Conservation (phyloP, 2,329 filamentous ascomycete species). For the Penicillium aurantiogriseum region DNA sequence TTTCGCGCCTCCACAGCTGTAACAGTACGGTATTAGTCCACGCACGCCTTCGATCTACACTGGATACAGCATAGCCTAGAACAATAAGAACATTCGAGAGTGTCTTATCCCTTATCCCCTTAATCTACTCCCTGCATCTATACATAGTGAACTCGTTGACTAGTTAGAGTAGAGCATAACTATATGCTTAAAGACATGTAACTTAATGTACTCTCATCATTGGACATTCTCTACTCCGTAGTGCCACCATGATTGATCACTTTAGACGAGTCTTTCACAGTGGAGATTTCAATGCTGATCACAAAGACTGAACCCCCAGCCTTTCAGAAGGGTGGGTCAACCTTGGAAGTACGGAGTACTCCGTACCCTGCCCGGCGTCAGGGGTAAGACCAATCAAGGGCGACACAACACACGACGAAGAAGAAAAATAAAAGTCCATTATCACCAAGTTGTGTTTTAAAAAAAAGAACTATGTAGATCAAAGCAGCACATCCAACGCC, state of each 20-base stretch:
- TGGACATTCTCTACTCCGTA: not conserved
- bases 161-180: too few relatives aligned
- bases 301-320: not conserved
- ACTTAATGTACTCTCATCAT: not conserved
- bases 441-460: not conserved
- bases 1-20: not conserved
- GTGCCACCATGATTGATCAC: not conserved
- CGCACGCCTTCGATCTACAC: constrained; percentile 1
- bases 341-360: too few relatives aligned
- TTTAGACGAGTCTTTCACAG: not conserved
- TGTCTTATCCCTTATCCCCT: not conserved
- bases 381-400: constrained; percentile 7
- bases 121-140: not conserved
- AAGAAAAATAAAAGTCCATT: not conserved
- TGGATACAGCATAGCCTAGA: not conserved
- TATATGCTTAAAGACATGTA: not conserved
- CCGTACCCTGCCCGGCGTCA: not conserved
- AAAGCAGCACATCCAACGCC: constrained; percentile 6
- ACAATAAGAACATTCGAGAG: constrained; percentile 2
- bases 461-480: not conserved
- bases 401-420: not conserved
- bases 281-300: not conserved
- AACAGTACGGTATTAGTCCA: not conserved
- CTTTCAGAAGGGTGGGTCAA: not conserved
- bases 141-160: too few relatives aligned